Evolutionary conservation across 768 basidiomycete genomes (phyloP), one percentile per base, ranked within the genome.

Genomic region (Mycena alexandri): DNA sequence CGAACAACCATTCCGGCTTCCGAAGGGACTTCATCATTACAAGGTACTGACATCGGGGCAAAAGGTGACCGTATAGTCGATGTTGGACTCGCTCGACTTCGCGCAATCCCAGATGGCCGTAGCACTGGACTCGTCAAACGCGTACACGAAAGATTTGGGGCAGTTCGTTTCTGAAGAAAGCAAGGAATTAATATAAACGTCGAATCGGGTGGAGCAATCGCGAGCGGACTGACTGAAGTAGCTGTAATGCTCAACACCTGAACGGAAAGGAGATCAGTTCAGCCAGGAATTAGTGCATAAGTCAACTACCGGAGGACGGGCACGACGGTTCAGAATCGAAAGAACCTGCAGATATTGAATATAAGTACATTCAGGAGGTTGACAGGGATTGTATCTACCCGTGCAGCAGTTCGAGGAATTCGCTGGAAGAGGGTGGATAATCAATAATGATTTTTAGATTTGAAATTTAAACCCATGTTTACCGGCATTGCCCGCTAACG

Each of bases 321-420:
- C 61, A 63, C 42, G 52, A 17, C 16, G 61, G 4, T 46, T 54
- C 16, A 11, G 61, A 63, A 46, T 55, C 21, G 43, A 54, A 44
- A 33, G 61, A 63, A 36, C 61, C 61, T 63, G 41, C 16, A 42
- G 34, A 36, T 42, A 36, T 36, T 50, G n/a, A 61, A 22, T 61
- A 21, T 21, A 43, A 46, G n/a, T n/a, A n/a, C 36, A 14, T 34
- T 21, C n/a, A 14, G 43, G 47, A 24, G 29, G 22, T 61, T 41
- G n/a, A 60, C n/a, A 38, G 21, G 36, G 24, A 51, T 24, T 9
- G n/a, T 17, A 60, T 33, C n/a, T 44, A 63, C 61, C 61, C 8
- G 61, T 63, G 61, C 61, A 63, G 52, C 61, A 63, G 52, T 63
- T 63, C 33, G 52, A 63, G 51, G 61, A 63, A 47, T 63, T 63